Conservation (phyloP, 164 flowering plant genomes). For the Stephania cephalantha region DNA sequence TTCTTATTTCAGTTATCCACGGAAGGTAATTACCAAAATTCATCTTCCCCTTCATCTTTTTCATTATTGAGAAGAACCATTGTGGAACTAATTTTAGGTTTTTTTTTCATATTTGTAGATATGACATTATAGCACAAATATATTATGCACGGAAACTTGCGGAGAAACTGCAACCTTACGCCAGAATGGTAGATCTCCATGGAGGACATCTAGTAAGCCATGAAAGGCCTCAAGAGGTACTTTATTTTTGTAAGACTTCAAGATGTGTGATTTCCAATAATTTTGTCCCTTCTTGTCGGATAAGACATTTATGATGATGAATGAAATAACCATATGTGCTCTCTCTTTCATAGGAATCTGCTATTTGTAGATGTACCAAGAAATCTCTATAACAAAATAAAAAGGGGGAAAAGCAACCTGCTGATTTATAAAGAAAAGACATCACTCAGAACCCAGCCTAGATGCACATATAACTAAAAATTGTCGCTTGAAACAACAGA, state of each 20-base stretch:
- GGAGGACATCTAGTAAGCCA: constrained; percentile 97
- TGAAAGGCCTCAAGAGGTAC: constrained; percentile 86
- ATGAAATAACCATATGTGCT: background rate
- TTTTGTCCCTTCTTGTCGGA: background rate
- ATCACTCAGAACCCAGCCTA: too few species aligned
- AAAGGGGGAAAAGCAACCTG: too few species aligned
- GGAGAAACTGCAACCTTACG: constrained; percentile 65
- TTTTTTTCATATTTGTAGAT: constrained; percentile 29
- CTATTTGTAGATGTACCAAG: too few species aligned
- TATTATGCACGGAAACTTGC: constrained; percentile 72
- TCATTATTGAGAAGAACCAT: background rate
- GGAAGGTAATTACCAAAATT: constrained; percentile 54
- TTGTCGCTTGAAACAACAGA: too few species aligned
- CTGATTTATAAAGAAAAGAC: too few species aligned
- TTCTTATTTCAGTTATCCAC: constrained; percentile 86
- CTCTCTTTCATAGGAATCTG: too few species aligned
- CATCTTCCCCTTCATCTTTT: background rate
- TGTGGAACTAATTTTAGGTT: constrained; percentile 4
- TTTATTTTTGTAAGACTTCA: background rate
- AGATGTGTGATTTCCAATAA: background rate
- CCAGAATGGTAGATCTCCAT: constrained; percentile 82
- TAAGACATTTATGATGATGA: background rate
- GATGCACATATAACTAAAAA: too few species aligned
- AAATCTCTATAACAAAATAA: too few species aligned
- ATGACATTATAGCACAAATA: constrained; percentile 83